These are phyloP conservation scores for Cladosporium sphaerospermum DNA, from an alignment of 2,329 filamentous ascomycete species.

Conservation along the genomic window DNA sequence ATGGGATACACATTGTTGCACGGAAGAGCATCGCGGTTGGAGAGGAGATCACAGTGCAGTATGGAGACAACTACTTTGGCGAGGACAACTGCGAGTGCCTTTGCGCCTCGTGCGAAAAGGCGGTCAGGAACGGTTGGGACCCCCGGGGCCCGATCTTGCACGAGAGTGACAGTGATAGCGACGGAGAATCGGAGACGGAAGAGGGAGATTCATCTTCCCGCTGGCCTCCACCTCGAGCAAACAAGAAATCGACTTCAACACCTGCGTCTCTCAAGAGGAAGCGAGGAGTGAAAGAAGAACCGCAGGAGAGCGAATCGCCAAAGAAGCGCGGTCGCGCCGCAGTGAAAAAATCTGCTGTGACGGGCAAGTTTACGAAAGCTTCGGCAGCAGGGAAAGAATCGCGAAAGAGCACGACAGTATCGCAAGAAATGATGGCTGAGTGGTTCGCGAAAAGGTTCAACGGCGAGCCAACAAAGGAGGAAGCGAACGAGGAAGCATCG, in stretches of 20 bases:
- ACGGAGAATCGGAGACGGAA: conserved; percentile 28
- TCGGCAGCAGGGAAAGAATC: not conserved
- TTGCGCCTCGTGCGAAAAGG: conserved; percentile 77
- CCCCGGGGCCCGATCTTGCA: conserved; percentile 32
- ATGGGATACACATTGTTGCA: conserved; percentile 87
- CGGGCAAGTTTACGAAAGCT: too few species aligned
- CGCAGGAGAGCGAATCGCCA: not conserved
- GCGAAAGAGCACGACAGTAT: too few species aligned
- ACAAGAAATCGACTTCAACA: not conserved
- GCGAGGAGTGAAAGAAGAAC: conserved; percentile 15
- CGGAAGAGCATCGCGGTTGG: conserved; percentile 73
- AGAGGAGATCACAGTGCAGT: conserved; percentile 94
- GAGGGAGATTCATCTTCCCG: conserved; percentile 19
- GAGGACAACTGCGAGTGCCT: conserved; percentile 92
- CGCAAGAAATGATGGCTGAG: conserved; percentile 9
- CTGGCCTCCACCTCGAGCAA: not conserved
- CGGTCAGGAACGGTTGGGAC: conserved; percentile 75
- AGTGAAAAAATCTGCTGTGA: not conserved
- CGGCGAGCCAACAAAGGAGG: conserved; percentile 14
- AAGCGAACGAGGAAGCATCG: not conserved
- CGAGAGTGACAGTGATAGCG: conserved; percentile 30
- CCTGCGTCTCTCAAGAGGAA: conserved; percentile 11
- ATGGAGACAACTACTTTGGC: conserved; percentile 94
- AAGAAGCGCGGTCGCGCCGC: conserved; percentile 7
- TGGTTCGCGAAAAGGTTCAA: conserved; percentile 7